Conservation (phyloP, 2,329 filamentous ascomycete species). For the Claviceps humidiphila region DNA sequence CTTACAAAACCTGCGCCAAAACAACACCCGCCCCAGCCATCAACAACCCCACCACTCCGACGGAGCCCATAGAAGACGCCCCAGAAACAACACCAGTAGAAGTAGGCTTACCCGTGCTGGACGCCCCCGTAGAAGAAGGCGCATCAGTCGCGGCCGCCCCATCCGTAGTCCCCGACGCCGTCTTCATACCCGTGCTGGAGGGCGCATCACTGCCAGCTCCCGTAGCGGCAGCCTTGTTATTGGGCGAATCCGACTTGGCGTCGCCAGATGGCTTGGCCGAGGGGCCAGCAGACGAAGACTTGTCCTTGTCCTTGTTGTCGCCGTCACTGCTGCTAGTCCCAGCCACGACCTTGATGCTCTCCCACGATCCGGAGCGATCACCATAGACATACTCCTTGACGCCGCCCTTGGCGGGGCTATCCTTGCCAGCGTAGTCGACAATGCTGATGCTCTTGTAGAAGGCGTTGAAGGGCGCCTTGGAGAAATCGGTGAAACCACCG, state of each 20-base stretch:
- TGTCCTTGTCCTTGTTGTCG: constrained; percentile 28
- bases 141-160: constrained; percentile 6
- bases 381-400: constrained; percentile 29
- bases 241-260: constrained; percentile 29
- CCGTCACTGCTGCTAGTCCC: constrained; percentile 37
- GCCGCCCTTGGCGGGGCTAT: constrained; percentile 17
- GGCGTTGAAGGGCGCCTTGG: constrained; percentile 27
- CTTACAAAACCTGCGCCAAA: constrained; percentile 15
- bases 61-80: constrained; percentile 14
- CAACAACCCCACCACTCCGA: constrained; percentile 13
- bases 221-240: constrained; percentile 18
- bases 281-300: constrained; percentile 43
- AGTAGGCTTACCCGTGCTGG: background rate
- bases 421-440: constrained; percentile 29
- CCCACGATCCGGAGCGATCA: constrained; percentile 26
- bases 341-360: constrained; percentile 49
- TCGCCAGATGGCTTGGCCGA: constrained; percentile 13
- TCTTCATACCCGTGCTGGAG: constrained; percentile 10
- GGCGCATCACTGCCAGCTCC: constrained; percentile 1
- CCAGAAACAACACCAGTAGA: constrained; percentile 8
- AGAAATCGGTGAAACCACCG: constrained; percentile 41
- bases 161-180: constrained; percentile 6
- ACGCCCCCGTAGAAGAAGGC: background rate
- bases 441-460: constrained; percentile 33
- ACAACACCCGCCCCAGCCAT: constrained; percentile 16